Conservation (phyloP, 257 asterid species). For the Solanum appendiculatum region DNA sequence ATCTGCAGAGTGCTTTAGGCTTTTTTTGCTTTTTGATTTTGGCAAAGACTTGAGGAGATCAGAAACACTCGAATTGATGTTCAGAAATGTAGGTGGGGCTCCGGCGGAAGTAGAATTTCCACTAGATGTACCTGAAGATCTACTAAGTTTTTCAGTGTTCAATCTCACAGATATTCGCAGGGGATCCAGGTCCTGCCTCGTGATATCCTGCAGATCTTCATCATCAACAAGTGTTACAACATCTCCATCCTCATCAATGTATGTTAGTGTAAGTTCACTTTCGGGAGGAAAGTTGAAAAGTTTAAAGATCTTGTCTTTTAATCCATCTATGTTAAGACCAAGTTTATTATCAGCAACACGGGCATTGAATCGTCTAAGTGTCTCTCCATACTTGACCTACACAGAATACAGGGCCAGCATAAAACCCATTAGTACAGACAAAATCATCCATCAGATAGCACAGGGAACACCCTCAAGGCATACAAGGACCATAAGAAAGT, state of each 20-base stretch:
- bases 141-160: conserved; percentile 10
- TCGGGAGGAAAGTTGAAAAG: conserved; percentile 55
- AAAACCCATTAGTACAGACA: neutral
- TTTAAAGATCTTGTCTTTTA: conserved; percentile 45
- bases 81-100: conserved; percentile 20
- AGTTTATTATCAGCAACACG: conserved; percentile 22
- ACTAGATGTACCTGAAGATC: conserved; percentile 16
- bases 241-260: conserved; percentile 71
- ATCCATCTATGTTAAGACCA: conserved; percentile 36
- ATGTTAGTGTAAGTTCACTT: conserved; percentile 48
- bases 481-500: neutral
- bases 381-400: conserved; percentile 68
- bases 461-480: neutral
- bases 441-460: neutral
- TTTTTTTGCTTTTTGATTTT: conserved; percentile 30
- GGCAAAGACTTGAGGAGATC: conserved; percentile 38
- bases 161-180: conserved; percentile 50
- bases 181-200: conserved; percentile 66
- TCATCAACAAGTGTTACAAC: conserved; percentile 65
- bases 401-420: neutral
- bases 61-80: conserved; percentile 20
- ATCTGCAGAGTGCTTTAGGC: conserved; percentile 36
- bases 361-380: conserved; percentile 72
- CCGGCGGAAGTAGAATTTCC: conserved; percentile 31
- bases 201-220: conserved; percentile 67